Percentiles rank a stretch among this genome's conserved stretches.
Conservation (phyloP, 1,284 basidiomycete species). For the Puccinia novopanici region DNA sequence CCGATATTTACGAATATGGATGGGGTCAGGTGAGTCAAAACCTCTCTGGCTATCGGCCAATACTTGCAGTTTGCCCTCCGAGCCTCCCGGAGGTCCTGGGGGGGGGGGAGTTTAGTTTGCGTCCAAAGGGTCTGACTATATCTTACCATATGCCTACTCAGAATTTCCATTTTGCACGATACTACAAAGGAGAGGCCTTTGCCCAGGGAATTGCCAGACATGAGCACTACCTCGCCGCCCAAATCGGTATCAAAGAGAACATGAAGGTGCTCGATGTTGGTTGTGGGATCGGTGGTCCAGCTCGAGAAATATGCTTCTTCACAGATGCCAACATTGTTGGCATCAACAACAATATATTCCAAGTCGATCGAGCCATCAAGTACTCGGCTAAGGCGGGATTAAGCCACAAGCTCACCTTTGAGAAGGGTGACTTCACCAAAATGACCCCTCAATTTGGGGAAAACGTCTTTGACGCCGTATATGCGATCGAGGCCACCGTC, state of each 20-base stretch:
- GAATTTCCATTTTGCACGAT: slow-evolving; percentile 60
- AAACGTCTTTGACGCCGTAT: slow-evolving; percentile 93
- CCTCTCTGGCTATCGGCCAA: neutral
- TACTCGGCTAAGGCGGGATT: slow-evolving; percentile 81
- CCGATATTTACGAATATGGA: slow-evolving; percentile 94
- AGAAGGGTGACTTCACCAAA: slow-evolving; percentile 96
- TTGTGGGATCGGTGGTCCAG: slow-evolving; percentile 95
- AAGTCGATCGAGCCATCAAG: slow-evolving; percentile 78
- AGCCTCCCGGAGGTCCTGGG: neutral
- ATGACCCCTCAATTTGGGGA: slow-evolving; percentile 88
- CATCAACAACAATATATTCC: slow-evolving; percentile 96
- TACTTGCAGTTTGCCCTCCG: neutral
- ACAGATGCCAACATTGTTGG: slow-evolving; percentile 83
- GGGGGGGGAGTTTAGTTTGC: neutral
- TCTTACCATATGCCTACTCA: slow-evolving; percentile 56
- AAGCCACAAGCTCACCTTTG: slow-evolving; percentile 75
- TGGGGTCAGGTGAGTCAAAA: slow-evolving; percentile 39
- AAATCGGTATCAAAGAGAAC: slow-evolving; percentile 78
- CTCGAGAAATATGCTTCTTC: slow-evolving; percentile 90
- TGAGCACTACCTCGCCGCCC: slow-evolving; percentile 91
- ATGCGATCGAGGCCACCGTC: slow-evolving; percentile 96
- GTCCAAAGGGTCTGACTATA: neutral
- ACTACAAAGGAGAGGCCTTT: slow-evolving; percentile 60
- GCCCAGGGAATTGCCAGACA: slow-evolving; percentile 74
- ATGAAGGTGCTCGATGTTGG: slow-evolving; percentile 98